Evolutionary conservation across 192 early-diverging fungal species (phyloP), one percentile per base, ranked within the genome.

Genomic region (Linnemannia elongata): DNA sequence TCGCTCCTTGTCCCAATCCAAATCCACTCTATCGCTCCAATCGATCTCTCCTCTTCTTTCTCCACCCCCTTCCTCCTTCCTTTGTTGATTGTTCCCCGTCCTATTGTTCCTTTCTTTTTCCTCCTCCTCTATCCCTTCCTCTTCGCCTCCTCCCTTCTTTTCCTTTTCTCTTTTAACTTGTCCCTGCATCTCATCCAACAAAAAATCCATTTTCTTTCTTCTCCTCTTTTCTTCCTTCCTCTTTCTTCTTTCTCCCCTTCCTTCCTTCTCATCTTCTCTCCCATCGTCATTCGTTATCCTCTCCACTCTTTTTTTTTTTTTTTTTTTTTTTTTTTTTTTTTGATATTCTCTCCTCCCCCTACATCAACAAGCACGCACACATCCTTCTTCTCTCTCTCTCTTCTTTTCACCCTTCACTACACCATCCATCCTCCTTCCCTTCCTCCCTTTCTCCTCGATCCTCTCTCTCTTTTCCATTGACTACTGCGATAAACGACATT

Each of bases 21-120:
- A 44, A 68, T 20, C 33, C 60, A 66, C 33, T 33, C 63, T 22
- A 3, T 39, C 38, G 38, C 38, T 71, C 22, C 38, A 38, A n/a
- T 42, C 24, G 30, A 12, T 45, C 77, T 6, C 49, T 36, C 3
- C 68, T 45, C 22, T 44, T 30, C 35, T 22, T 74, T 6, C 63
- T 39, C 42, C 66, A 42, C 74, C 60, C 68, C 55, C 74, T 30
- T 74, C 35, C 69, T 52, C 47, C 30, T 49, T 30, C 66, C 71
- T 73, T 30, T 72, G 35, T 55, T 52, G 20, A 42, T 72, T 70
- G 71, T 66, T 80, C 41, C 13, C 74, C 74, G 13, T 60, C 24
- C 71, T 20, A 9, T 41, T 30, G 3, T 42, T 73, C 73, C 42
- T 44, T 24, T 41, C 42, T 44, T 20, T 27, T 44, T 20, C 73